These are phyloP conservation scores for Peniophora sp. DNA, from an alignment of 1,284 basidiomycete species.

Conservation along the genomic window DNA sequence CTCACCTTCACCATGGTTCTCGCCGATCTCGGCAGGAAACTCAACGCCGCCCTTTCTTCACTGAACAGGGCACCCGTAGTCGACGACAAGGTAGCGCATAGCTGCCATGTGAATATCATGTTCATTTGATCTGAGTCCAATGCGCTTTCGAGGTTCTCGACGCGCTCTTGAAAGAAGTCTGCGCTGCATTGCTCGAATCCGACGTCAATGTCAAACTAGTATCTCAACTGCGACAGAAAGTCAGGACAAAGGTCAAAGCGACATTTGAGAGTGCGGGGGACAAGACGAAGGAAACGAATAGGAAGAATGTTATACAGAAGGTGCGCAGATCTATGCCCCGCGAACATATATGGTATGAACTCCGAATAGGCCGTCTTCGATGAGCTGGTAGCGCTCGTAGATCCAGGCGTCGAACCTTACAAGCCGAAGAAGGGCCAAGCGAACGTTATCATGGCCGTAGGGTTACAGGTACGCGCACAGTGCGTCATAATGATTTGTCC, in stretches of 20 bases:
- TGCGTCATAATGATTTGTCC: constrained; percentile 3
- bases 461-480: constrained; percentile 64
- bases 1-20: constrained; percentile 69
- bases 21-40: constrained; percentile 89
- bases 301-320: constrained; percentile 87
- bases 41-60: constrained; percentile 90
- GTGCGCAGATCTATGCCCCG: constrained; percentile 31
- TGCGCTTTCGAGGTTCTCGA: constrained; percentile 69
- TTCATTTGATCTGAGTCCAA: constrained; percentile 7
- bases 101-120: constrained; percentile 5
- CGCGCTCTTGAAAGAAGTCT: constrained; percentile 91
- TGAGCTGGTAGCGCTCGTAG: constrained; percentile 91
- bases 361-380: constrained; percentile 83
- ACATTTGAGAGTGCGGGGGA: constrained; percentile 66
- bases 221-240: constrained; percentile 78
- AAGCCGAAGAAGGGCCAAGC: constrained; percentile 94
- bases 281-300: constrained; percentile 73
- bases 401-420: constrained; percentile 90
- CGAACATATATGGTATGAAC: neutral
- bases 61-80: constrained; percentile 81
- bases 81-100: constrained; percentile 71
- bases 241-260: constrained; percentile 81
- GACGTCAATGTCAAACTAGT: constrained; percentile 99
- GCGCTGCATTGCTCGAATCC: constrained; percentile 87
- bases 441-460: constrained; percentile 97